A percentile compares a stretch with the other conserved stretches of the same genome.
Evolutionary conservation across 192 early-diverging fungal species (phyloP).

Genomic region (Dissophora globulifera): DNA sequence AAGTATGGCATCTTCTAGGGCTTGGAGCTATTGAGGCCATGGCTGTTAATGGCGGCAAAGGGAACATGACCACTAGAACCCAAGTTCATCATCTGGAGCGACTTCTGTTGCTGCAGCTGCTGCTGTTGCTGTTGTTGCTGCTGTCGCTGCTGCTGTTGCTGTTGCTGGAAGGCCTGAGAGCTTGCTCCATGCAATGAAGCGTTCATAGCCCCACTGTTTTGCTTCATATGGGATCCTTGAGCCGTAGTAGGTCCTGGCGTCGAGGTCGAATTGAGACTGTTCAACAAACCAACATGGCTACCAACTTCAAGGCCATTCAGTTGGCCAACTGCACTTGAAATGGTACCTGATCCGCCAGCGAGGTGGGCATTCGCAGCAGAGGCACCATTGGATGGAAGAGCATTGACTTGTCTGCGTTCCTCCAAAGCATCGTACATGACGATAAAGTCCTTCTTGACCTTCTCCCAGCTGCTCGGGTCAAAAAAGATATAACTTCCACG

Average conservation of each 20-base stretch:
- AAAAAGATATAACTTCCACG: conserved; percentile 92
- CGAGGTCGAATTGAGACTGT: conserved; percentile 27
- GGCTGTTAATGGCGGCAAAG: conserved; percentile 12
- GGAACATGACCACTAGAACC: conserved; percentile 21
- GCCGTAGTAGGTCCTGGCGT: conserved; percentile 9
- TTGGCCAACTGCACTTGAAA: conserved; percentile 6
- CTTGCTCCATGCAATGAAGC: not conserved
- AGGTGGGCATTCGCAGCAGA: not conserved
- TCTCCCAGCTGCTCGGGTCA: conserved; percentile 90
- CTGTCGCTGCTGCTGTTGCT: conserved; percentile 12
- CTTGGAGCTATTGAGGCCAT: conserved; percentile 25
- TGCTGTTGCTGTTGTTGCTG: conserved; percentile 22
- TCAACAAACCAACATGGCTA: conserved; percentile 19
- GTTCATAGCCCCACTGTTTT: not conserved
- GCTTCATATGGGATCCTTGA: conserved; percentile 25
- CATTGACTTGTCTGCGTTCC: conserved; percentile 66
- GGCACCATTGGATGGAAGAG: conserved; percentile 9
- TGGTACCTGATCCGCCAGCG: conserved; percentile 10
- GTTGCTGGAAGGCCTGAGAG: conserved; percentile 2
- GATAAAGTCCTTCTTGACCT: conserved; percentile 90
- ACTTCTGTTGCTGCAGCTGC: conserved; percentile 31
- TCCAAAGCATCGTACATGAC: conserved; percentile 90
- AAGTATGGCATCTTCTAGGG: conserved; percentile 19
- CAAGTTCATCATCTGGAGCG: conserved; percentile 44
- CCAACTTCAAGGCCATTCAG: conserved; percentile 28